Percentiles rank a stretch among this genome's conserved stretches.
Evolutionary conservation across 75 land plant genomes (phyloP).

Genomic region (Adiantum capillusveneris): DNA sequence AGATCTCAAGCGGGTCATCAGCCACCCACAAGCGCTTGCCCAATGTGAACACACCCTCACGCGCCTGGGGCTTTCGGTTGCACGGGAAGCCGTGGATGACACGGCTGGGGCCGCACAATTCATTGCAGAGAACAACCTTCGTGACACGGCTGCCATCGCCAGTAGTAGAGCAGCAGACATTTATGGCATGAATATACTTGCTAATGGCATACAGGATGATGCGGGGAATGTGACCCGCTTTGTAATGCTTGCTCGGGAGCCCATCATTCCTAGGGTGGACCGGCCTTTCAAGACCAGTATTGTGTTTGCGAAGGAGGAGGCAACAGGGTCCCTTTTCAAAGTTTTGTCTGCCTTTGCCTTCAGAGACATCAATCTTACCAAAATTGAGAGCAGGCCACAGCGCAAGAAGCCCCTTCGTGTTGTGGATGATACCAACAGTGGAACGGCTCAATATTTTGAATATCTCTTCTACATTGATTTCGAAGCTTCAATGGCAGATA

Average conservation of each 20-base stretch:
- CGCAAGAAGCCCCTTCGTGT: conserved; percentile 5
- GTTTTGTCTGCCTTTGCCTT: conserved; percentile 14
- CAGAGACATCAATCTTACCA: conserved; percentile 13
- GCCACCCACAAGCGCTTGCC: conserved; percentile 20
- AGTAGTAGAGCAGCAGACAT: conserved; percentile 46
- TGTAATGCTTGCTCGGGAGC: conserved; percentile 17
- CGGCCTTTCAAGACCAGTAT: conserved; percentile 18
- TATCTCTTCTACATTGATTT: conserved; percentile 44
- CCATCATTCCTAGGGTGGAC: conserved; percentile 12
- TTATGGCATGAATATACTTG: conserved; percentile 49
- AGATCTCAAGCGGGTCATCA: conserved; percentile 7
- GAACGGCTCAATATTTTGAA: conserved; percentile 42
- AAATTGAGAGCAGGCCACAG: conserved; percentile 18
- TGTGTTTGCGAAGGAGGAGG: conserved; percentile 18
- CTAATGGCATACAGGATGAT: conserved; percentile 52
- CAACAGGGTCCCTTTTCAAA: conserved; percentile 12
- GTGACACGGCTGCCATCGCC: conserved; percentile 68
- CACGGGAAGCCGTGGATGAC: conserved; percentile 24
- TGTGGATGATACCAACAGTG: conserved; percentile 2
- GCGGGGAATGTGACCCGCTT: conserved; percentile 13
- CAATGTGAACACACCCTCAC: conserved; percentile 18
- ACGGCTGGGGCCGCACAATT: conserved; percentile 34
- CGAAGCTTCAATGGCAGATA: conserved; percentile 28
- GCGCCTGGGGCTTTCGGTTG: conserved; percentile 6
- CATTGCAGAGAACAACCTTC: conserved; percentile 23